A percentile compares a stretch with the other conserved stretches of the same genome.
Conservation (phyloP, 352 stramenopile species). For the Globisporangium spinosum region DNA sequence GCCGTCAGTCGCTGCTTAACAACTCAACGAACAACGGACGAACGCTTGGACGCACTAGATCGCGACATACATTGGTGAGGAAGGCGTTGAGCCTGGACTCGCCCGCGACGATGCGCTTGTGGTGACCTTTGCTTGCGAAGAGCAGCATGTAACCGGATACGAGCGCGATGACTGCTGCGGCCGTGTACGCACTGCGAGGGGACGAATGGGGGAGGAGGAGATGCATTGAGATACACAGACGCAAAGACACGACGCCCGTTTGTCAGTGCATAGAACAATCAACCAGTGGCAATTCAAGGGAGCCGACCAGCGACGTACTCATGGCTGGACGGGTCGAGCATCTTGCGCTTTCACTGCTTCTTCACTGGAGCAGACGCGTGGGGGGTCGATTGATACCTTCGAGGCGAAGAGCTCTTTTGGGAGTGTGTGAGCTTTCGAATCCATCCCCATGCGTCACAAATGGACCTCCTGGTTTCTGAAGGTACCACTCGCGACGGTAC, state of each 20-base stretch:
- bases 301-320: slow-evolving; percentile 5
- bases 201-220: neutral
- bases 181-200: slow-evolving; percentile 1
- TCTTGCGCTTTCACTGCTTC: neutral
- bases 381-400: neutral
- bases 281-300: neutral
- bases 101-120: slow-evolving; percentile 18
- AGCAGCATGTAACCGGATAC: slow-evolving; percentile 10
- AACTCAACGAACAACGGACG: neutral
- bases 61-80: slow-evolving; percentile 4
- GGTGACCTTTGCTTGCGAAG: slow-evolving; percentile 1
- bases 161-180: slow-evolving; percentile 7
- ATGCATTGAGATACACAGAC: neutral
- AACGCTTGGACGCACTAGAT: neutral
- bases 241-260: neutral
- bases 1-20: neutral
- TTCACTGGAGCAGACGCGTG: neutral
- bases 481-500: neutral
- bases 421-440: slow-evolving; percentile 2
- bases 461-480: neutral
- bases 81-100: slow-evolving; percentile 18
- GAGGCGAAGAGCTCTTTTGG: neutral
- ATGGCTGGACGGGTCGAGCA: slow-evolving; percentile 12
- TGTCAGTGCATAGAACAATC: neutral
- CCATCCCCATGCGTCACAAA: slow-evolving; percentile 5